Conservation (phyloP, 179 eudicot genomes). For the Kewa caespitosa region DNA sequence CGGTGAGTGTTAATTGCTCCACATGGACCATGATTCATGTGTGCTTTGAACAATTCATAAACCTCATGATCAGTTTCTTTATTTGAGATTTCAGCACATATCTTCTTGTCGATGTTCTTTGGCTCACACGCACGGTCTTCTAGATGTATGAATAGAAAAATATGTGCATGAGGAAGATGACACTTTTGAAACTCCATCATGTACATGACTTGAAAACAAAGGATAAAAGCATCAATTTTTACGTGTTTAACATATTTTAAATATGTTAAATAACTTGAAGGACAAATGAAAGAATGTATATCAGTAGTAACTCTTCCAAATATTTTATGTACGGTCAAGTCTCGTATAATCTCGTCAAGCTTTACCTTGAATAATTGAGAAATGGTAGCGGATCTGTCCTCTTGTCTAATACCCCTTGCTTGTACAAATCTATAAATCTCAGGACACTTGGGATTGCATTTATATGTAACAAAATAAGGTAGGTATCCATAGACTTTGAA, state of each 20-base stretch:
- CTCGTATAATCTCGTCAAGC: background rate
- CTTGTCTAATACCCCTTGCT: background rate
- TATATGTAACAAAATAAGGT: background rate
- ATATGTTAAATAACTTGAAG: background rate
- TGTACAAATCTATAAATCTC: background rate
- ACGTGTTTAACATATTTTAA: too few species aligned
- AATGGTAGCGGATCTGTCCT: background rate
- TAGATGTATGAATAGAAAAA: background rate
- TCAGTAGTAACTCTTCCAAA: background rate
- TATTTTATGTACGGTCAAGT: background rate
- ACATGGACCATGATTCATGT: slow-evolving; percentile 38
- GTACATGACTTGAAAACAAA: background rate
- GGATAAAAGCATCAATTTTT: too few species aligned
- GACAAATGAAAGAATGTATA: background rate
- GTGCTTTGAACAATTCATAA: slow-evolving; percentile 20
- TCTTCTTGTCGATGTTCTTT: background rate
- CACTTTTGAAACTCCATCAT: background rate
- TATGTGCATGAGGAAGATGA: too few species aligned
- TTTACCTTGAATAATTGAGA: background rate
- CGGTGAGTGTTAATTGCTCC: background rate
- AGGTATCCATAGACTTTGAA: background rate
- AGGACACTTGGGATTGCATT: background rate
- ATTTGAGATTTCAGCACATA: background rate
- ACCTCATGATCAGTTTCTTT: background rate
- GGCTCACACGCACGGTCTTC: background rate